phyloP scores from a whole-genome alignment of 2,329 filamentous ascomycete species.

The Lachnellula occidentalis region DNA sequence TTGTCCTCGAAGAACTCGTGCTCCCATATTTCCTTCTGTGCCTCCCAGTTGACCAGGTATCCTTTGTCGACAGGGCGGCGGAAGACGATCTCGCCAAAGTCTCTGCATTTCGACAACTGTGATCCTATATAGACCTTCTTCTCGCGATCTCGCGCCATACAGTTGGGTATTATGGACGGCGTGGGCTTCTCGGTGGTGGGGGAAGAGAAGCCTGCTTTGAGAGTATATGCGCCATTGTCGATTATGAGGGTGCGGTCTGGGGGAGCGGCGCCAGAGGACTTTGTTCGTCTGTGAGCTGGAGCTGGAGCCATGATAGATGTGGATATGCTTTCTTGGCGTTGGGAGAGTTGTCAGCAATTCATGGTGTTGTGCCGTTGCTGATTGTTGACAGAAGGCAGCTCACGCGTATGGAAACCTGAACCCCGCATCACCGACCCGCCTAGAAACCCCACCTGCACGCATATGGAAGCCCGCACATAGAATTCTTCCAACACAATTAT shows the following conservation, averaged over 20 bases:
- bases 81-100: slow-evolving; percentile 86
- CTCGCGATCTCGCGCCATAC: slow-evolving; percentile 76
- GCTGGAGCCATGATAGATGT: slow-evolving; percentile 15
- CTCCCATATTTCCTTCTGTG: slow-evolving; percentile 93
- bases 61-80: slow-evolving; percentile 89
- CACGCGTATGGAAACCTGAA: too few relatives aligned
- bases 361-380: neutral
- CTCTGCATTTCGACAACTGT: slow-evolving; percentile 71
- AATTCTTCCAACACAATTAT: too few relatives aligned
- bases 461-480: too few relatives aligned
- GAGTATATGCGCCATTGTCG: slow-evolving; percentile 86
- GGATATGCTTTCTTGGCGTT: neutral
- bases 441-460: too few relatives aligned
- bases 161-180: slow-evolving; percentile 80
- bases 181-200: slow-evolving; percentile 35
- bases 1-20: slow-evolving; percentile 72
- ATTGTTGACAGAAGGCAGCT: neutral
- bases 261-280: slow-evolving; percentile 44
- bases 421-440: too few relatives aligned
- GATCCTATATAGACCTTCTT: slow-evolving; percentile 74
- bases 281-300: slow-evolving; percentile 41
- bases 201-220: slow-evolving; percentile 76
- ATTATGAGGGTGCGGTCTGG: slow-evolving; percentile 72
- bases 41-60: slow-evolving; percentile 94
- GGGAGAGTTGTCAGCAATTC: neutral